Evolutionary conservation across 306 rosid genomes (phyloP).

Genomic region (Datisca glomerata): DNA sequence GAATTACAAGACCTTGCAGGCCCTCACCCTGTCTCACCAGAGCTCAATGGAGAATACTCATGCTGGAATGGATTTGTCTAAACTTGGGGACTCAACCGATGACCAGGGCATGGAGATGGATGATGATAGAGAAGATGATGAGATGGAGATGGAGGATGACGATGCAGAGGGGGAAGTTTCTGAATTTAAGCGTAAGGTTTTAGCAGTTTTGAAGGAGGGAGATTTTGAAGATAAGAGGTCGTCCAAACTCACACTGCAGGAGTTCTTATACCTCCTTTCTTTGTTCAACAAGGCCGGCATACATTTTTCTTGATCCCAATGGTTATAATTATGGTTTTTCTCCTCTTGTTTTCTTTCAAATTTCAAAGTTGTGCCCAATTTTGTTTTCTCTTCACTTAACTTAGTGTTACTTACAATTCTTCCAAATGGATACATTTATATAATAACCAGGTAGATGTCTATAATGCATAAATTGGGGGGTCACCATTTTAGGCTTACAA

Average conservation of each 20-base stretch:
- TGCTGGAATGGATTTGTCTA: constrained; percentile 19
- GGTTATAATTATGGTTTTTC: too few relatives aligned
- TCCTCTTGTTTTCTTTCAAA: too few relatives aligned
- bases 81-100: constrained; percentile 22
- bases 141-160: constrained; percentile 34
- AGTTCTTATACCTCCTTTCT: constrained; percentile 59
- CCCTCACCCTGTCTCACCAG: constrained; percentile 32
- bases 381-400: too few relatives aligned
- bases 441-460: too few relatives aligned
- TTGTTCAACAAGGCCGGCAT: constrained; percentile 73
- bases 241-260: constrained; percentile 67
- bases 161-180: constrained; percentile 48
- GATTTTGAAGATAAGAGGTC: constrained; percentile 84
- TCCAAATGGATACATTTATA: too few relatives aligned
- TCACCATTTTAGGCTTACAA: too few relatives aligned
- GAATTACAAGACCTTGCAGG: constrained; percentile 64
- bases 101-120: constrained; percentile 26
- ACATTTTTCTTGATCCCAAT: constrained; percentile 58
- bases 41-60: constrained; percentile 22
- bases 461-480: too few relatives aligned
- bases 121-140: neutral
- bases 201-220: constrained; percentile 57
- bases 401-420: too few relatives aligned
- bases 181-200: constrained; percentile 67
- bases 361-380: too few relatives aligned